These are phyloP conservation scores for Aurinia saxatilis DNA, from an alignment of 345 rosid genomes.

Conservation along the genomic window DNA sequence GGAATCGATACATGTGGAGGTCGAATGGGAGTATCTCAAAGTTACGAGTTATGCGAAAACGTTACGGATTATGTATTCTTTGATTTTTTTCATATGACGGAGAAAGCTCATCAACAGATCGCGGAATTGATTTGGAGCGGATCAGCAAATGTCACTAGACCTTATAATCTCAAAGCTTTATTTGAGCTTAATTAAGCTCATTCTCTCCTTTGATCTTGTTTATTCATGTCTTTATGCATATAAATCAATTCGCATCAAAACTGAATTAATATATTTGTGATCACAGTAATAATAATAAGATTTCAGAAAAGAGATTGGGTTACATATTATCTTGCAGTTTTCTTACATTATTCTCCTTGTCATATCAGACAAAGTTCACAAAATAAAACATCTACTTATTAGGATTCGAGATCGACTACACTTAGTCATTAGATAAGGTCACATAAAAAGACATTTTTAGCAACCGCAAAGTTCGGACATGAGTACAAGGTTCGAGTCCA, in stretches of 20 bases:
- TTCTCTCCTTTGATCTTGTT: too few species aligned
- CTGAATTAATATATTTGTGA: neutral
- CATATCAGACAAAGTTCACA: neutral
- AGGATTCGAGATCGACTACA: too few species aligned
- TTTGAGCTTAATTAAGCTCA: slow-evolving; percentile 1
- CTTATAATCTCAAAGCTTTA: slow-evolving; percentile 28
- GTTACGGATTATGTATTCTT: slow-evolving; percentile 34
- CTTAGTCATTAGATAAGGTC: too few species aligned
- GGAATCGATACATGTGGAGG: slow-evolving; percentile 23
- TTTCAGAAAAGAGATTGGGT: too few species aligned
- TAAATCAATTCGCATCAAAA: neutral
- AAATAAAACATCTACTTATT: neutral
- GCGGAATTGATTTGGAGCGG: slow-evolving; percentile 38
- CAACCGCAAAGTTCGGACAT: neutral
- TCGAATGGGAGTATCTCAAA: neutral
- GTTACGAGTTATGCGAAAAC: slow-evolving; percentile 22
- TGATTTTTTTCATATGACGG: slow-evolving; percentile 28
- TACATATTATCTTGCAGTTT: too few species aligned
- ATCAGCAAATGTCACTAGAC: slow-evolving; percentile 4
- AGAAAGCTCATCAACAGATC: slow-evolving; percentile 27
- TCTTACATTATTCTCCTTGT: too few species aligned
- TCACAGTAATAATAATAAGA: neutral
- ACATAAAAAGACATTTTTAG: neutral
- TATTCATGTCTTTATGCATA: too few species aligned
- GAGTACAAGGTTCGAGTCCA: slow-evolving; percentile 3